Evolutionary conservation across 768 basidiomycete species (phyloP), one percentile per base, ranked within the genome.

Genomic region (Podaxis sp.): DNA sequence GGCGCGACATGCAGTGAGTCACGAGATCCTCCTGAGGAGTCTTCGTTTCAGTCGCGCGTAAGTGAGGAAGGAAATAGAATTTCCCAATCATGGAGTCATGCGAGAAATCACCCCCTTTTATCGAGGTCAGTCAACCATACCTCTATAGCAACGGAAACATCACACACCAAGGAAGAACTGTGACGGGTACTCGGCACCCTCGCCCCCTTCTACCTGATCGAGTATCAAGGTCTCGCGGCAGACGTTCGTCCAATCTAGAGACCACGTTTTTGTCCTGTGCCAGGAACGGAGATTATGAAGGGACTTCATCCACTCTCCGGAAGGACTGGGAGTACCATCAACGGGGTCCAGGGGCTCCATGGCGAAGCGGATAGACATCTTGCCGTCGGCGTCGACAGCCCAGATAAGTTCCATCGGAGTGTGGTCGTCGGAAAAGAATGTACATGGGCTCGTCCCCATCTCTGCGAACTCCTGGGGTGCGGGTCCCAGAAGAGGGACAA

Each of bases 341-440:
- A n/a, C 15, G 30, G 44, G n/a, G 15, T 54, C 51, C 13, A 68
- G 55, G 5, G 67, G 64, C 13, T 68, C 67, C 55, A 68, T 68
- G 6, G 64, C 65, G 38, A 68, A 68, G 1, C 64, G 64, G 39
- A 68, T 63, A 2, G 63, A 68, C 30, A 65, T 64, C 55, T 57
- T 61, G 11, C 59, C 65, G 42, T 68, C 63, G 13, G 59, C 65
- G 3, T 65, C 64, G 24, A 68, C 57, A 13, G 65, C 64, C 62
- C 64, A 67, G 52, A 65, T 65, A 36, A 65, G 63, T 33, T 67
- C 67, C 46, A 67, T 57, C 0, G 67, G 64, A 0, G 67, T 65
- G 52, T 67, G 67, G 55, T 67, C 67, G 46, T 67, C 67, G 2
- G 64, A 63, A 39, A 67, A 57, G 55, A 60, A 67, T 19, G 67